Percentiles rank a stretch among this genome's conserved stretches.
Evolutionary conservation across 139 green algal genomes (phyloP).

Genomic region (Cymbomonas tetramitiformis): DNA sequence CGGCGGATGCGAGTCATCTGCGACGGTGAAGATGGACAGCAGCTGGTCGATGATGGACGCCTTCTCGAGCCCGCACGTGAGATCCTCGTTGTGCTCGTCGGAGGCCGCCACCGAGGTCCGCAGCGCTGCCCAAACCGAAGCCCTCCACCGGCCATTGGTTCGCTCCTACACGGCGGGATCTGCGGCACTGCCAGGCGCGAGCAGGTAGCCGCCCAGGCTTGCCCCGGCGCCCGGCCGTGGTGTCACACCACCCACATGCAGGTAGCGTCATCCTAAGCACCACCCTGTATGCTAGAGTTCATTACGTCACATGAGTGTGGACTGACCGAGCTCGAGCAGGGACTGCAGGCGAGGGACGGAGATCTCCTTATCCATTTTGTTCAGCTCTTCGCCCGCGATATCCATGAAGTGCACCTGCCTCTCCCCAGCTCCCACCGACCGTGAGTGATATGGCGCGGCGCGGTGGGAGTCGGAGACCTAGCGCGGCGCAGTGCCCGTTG

Average conservation of each 20-base stretch:
- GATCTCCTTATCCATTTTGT: constrained; percentile 34
- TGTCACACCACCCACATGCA: no score
- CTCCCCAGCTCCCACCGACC: no score
- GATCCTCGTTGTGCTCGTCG: constrained; percentile 45
- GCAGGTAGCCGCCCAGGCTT: no score
- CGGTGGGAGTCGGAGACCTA: no score
- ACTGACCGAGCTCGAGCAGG: constrained; percentile 66
- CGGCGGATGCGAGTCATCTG: no score
- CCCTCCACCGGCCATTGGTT: constrained; percentile 7
- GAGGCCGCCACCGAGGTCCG: constrained; percentile 29
- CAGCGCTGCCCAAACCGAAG: no score
- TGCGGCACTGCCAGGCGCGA: not conserved
- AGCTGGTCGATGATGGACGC: not conserved
- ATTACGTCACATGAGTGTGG: no score
- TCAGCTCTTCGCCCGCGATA: constrained; percentile 53
- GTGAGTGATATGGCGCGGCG: no score
- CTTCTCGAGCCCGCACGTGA: constrained; percentile 45
- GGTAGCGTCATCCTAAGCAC: not conserved
- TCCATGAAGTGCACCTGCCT: constrained; percentile 70
- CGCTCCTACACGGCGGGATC: not conserved
- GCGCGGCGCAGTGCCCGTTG: no score
- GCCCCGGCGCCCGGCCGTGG: no score
- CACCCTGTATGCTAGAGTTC: constrained; percentile 10
- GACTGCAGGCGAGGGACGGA: constrained; percentile 55
- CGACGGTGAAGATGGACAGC: not conserved